These are phyloP conservation scores for Emergomyces pasteurianus DNA, from an alignment of 2,329 filamentous ascomycete genomes.

Conservation along the genomic window DNA sequence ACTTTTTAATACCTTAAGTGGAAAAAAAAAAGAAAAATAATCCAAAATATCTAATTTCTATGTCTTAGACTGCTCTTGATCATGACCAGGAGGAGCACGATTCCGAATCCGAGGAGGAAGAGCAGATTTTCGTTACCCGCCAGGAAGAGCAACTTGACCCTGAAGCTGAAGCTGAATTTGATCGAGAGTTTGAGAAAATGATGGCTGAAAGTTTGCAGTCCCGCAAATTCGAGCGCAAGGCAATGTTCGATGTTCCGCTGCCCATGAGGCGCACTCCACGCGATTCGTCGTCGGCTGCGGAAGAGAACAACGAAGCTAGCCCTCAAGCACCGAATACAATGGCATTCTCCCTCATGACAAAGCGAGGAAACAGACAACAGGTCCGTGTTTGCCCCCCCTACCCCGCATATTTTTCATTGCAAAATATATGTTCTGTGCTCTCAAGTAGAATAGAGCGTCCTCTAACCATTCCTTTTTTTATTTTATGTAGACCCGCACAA, in stretches of 20 bases:
- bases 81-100: constrained; percentile 35
- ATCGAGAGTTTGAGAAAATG: constrained; percentile 94
- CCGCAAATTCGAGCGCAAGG: constrained; percentile 88
- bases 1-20: constrained; percentile 8
- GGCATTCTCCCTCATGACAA: constrained; percentile 93
- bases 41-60: neutral
- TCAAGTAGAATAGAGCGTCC: neutral
- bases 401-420: neutral
- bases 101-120: constrained; percentile 60
- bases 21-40: neutral
- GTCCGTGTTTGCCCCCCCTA: constrained; percentile 33
- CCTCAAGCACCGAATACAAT: constrained; percentile 52
- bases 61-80: constrained; percentile 29
- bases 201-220: constrained; percentile 96
- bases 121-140: constrained; percentile 82
- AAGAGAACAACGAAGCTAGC: constrained; percentile 20
- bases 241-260: constrained; percentile 91
- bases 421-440: neutral
- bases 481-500: constrained; percentile 61
- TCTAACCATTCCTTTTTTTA: constrained; percentile 1
- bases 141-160: constrained; percentile 85
- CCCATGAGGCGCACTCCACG: constrained; percentile 64
- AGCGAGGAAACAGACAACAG: constrained; percentile 91
- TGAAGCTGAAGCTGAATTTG: constrained; percentile 92
- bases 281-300: constrained; percentile 38